Evolutionary conservation across 2,329 filamentous ascomycete species (phyloP).

Genomic region (Curvularia sp.): DNA sequence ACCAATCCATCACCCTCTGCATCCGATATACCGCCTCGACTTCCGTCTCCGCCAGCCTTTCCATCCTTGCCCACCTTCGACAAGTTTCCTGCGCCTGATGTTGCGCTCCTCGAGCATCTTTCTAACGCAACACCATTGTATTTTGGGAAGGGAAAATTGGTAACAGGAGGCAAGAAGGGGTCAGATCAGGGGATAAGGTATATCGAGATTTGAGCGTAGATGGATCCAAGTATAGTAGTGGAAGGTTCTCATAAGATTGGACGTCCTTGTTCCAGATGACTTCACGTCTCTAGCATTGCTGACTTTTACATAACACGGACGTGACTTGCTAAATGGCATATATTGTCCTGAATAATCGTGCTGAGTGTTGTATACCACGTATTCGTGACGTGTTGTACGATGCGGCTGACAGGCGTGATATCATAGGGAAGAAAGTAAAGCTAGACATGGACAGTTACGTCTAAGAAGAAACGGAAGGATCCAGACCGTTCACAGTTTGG

Average conservation of each 20-base stretch:
- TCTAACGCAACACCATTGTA: background rate
- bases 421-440: background rate
- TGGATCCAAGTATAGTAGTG: background rate
- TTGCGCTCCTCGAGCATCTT: background rate
- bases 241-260: background rate
- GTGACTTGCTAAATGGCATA: background rate
- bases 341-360: background rate
- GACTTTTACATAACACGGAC: background rate
- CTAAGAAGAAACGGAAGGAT: background rate
- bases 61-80: background rate
- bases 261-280: background rate
- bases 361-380: background rate
- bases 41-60: background rate
- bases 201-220: background rate
- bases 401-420: background rate
- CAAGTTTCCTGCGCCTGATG: background rate
- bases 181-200: background rate
- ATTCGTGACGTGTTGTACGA: background rate
- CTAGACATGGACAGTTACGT: background rate
- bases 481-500: background rate
- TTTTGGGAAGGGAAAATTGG: background rate
- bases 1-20: background rate
- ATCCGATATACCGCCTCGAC: background rate
- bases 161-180: background rate
- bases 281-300: background rate